phyloP scores from a whole-genome alignment of 116 monocot species.

The Iris pallida region DNA sequence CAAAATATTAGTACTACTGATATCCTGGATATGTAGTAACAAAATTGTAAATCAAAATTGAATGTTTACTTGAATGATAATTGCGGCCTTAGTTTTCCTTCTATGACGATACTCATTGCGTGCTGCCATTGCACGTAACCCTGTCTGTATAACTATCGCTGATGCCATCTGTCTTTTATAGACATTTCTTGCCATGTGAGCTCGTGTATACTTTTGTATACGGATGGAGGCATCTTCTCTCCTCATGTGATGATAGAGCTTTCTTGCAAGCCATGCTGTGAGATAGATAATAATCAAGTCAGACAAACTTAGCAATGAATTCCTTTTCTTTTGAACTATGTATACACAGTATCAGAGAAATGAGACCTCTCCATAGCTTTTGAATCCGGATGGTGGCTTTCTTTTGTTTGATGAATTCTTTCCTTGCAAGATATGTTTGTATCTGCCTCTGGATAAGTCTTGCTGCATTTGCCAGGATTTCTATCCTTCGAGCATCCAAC shows the following conservation, averaged over 20 bases:
- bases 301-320: neutral
- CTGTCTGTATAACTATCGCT: conserved; percentile 66
- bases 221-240: conserved; percentile 79
- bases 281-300: conserved; percentile 2
- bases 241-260: conserved; percentile 66
- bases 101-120: conserved; percentile 62
- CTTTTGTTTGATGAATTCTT: conserved; percentile 59
- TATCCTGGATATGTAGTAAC: neutral
- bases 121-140: conserved; percentile 88
- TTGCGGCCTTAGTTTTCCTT: conserved; percentile 78
- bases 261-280: conserved; percentile 72
- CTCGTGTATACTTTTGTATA: conserved; percentile 83
- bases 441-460: conserved; percentile 83
- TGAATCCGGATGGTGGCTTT: conserved; percentile 64
- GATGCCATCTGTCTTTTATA: conserved; percentile 43
- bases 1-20: neutral
- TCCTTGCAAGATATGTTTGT: conserved; percentile 72
- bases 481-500: conserved; percentile 92
- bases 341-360: neutral
- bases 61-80: conserved; percentile 62
- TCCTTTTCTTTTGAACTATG: neutral
- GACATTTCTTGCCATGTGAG: conserved; percentile 47
- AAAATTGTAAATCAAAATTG: neutral
- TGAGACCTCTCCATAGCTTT: conserved; percentile 76
- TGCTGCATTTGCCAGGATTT: conserved; percentile 82